Evolutionary conservation across 768 basidiomycete genomes (phyloP), one percentile per base, ranked within the genome.

Genomic region (Boletus rubroflammeus): DNA sequence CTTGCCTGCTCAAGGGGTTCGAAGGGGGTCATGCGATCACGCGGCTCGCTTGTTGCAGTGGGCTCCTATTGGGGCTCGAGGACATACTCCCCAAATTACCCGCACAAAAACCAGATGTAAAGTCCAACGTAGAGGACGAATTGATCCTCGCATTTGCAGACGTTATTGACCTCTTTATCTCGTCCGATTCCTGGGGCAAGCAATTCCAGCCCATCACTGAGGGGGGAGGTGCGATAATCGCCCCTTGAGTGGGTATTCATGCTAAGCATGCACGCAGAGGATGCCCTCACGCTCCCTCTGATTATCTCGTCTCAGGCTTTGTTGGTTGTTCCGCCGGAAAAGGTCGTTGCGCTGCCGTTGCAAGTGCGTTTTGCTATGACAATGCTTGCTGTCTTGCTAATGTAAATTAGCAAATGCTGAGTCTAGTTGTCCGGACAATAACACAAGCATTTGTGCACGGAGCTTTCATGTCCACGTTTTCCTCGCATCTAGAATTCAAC

Each of bases 81-180:
- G 89, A 88, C 55, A 38, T 65, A 45, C 55, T 64, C 79, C 42
- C 75, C 56, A 54, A 46, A 39, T 14, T 70, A 72, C 59, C 62
- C 66, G 46, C 67, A 59, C 51, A 67, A 56, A 47, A 67, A 25
- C 61, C 65, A 14, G 63, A 65, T n/a, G 67, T 69, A 9, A 75
- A 77, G 42, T 70, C 72, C 5, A 64, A 63, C 40, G 77, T 85
- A 10, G 85, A 91, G 66, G 80, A 86, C 50, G 85, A 88, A 61
- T 66, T 82, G 25, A 73, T 90, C 29, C 73, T 92, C 26, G 81
- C 86, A 3, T 73, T 90, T 26, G 88, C 90, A 8, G 88, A 90
- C 64, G 79, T 86, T 23, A 80, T 90, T 66, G 88, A 90, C 59
- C 69, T 78, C 11, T 83, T 85, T 56, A 60, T 64, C 17, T 65